Evolutionary conservation across 352 stramenopile species (phyloP).

Genomic region (Elongisporangium prolatum): DNA sequence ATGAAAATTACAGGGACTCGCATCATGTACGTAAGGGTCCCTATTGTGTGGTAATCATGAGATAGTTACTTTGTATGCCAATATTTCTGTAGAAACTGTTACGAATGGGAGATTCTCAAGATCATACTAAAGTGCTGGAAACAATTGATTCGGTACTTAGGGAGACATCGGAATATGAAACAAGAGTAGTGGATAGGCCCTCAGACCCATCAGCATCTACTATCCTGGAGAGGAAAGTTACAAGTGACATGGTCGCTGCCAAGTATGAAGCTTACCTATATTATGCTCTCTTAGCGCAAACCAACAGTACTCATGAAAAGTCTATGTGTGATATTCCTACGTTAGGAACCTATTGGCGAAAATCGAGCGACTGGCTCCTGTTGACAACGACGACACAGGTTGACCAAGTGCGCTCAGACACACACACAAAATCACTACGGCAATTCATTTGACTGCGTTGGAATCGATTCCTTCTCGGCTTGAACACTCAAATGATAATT

Average conservation of each 20-base stretch:
- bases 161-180: constrained; percentile 3
- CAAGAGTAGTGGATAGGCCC: not conserved
- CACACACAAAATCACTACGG: not conserved
- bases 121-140: constrained; percentile 3
- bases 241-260: constrained; percentile 26
- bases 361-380: not conserved
- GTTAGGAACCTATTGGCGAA: constrained; percentile 3
- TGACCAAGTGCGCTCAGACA: not conserved
- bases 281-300: constrained; percentile 2
- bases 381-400: not conserved
- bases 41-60: not conserved
- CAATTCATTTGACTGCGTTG: not conserved
- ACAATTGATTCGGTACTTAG: constrained; percentile 17
- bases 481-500: constrained; percentile 12
- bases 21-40: constrained; percentile 29
- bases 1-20: constrained; percentile 51
- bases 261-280: constrained; percentile 24
- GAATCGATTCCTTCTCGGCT: not conserved
- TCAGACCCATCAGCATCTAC: not conserved
- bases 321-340: constrained; percentile 1
- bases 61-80: not conserved
- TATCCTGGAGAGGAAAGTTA: constrained; percentile 34
- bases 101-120: constrained; percentile 9
- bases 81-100: constrained; percentile 10
- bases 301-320: constrained; percentile 14